Conservation (phyloP, 2,329 filamentous ascomycete species). For the Fusarium sp. region DNA sequence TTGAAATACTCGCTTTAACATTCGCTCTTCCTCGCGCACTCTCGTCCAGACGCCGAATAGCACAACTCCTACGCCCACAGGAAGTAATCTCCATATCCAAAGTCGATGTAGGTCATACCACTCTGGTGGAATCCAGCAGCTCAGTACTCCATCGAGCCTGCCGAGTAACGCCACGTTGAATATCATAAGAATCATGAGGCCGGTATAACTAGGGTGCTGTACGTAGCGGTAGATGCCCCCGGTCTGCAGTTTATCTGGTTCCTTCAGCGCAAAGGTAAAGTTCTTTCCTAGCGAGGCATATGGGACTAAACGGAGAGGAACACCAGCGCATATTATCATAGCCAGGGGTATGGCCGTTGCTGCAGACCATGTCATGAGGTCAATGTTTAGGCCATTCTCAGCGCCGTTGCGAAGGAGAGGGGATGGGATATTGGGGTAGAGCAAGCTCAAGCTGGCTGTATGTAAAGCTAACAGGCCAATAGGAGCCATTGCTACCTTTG, state of each 20-base stretch:
- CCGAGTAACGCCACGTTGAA: slow-evolving; percentile 53
- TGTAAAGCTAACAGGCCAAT: slow-evolving; percentile 44
- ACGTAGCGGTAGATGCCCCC: slow-evolving; percentile 64
- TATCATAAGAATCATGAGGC: slow-evolving; percentile 54
- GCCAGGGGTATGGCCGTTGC: slow-evolving; percentile 54
- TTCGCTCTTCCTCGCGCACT: slow-evolving; percentile 64
- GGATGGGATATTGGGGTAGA: slow-evolving; percentile 39
- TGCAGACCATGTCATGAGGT: slow-evolving; percentile 56
- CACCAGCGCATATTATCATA: slow-evolving; percentile 52
- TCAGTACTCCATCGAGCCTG: slow-evolving; percentile 56
- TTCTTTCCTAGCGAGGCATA: slow-evolving; percentile 63
- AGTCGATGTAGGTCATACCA: slow-evolving; percentile 18
- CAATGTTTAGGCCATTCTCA: slow-evolving; percentile 52
- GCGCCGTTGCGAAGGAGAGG: slow-evolving; percentile 49
- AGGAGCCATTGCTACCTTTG: slow-evolving; percentile 44
- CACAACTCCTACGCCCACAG: slow-evolving; percentile 31
- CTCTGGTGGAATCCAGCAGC: slow-evolving; percentile 56
- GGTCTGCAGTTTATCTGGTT: slow-evolving; percentile 63
- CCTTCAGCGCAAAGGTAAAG: slow-evolving; percentile 67
- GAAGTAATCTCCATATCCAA: slow-evolving; percentile 13
- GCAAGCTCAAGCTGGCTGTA: slow-evolving; percentile 40
- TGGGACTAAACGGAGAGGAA: slow-evolving; percentile 55
- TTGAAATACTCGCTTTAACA: slow-evolving; percentile 64
- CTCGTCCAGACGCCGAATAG: slow-evolving; percentile 52
- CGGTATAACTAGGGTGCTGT: slow-evolving; percentile 69